These are phyloP conservation scores for Botrytis sinoallii DNA, from an alignment of 2,329 filamentous ascomycete species.

Conservation along the genomic window DNA sequence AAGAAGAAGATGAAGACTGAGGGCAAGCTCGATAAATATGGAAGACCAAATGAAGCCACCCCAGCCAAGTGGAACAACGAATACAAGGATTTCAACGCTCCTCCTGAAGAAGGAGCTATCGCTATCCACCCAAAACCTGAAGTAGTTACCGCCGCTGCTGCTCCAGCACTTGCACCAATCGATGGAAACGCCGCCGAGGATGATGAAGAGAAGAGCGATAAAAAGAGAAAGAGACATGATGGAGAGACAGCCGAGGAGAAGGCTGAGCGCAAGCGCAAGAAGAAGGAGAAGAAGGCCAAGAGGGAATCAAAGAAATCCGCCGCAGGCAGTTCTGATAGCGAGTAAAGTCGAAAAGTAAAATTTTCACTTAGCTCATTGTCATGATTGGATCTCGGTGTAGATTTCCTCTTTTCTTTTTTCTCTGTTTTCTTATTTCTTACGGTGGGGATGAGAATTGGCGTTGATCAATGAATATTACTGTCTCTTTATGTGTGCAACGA, in stretches of 20 bases:
- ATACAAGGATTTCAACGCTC: slow-evolving; percentile 84
- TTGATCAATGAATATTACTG: slow-evolving; percentile 9
- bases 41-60: slow-evolving; percentile 86
- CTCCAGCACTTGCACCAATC: slow-evolving; percentile 40
- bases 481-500: slow-evolving; percentile 12
- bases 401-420: slow-evolving; percentile 3
- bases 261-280: slow-evolving; percentile 49
- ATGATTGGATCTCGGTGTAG: not conserved
- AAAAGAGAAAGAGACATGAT: slow-evolving; percentile 79
- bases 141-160: slow-evolving; percentile 40
- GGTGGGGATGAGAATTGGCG: slow-evolving; percentile 14
- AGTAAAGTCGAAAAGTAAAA: slow-evolving; percentile 37
- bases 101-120: slow-evolving; percentile 38
- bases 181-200: slow-evolving; percentile 46
- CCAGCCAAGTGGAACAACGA: slow-evolving; percentile 88
- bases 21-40: slow-evolving; percentile 97
- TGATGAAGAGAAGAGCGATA: slow-evolving; percentile 58
- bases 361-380: not conserved
- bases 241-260: slow-evolving; percentile 70
- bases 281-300: slow-evolving; percentile 52
- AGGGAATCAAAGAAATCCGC: slow-evolving; percentile 49
- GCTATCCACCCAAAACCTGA: slow-evolving; percentile 43
- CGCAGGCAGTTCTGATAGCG: slow-evolving; percentile 45
- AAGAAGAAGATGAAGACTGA: slow-evolving; percentile 99
- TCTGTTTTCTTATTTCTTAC: slow-evolving; percentile 3